phyloP scores from a whole-genome alignment of 257 asterid species.

The Nicotiana tomentosiformis region DNA sequence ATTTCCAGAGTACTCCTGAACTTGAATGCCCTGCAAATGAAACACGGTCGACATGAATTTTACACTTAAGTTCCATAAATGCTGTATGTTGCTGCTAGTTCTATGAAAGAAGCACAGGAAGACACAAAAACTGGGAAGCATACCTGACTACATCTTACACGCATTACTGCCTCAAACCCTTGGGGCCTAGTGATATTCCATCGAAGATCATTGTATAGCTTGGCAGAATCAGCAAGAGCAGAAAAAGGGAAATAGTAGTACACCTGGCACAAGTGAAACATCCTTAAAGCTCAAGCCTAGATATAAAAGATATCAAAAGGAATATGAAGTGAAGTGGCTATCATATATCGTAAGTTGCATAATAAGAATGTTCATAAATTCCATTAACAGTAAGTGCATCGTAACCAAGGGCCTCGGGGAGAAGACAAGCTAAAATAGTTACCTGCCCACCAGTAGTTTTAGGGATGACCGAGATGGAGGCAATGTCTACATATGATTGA shows the following conservation, averaged over 20 bases:
- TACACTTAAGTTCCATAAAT: neutral
- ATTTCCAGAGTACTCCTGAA: slow-evolving; percentile 91
- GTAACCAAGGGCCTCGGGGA: neutral
- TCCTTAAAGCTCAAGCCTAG: neutral
- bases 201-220: slow-evolving; percentile 95
- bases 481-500: slow-evolving; percentile 85
- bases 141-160: slow-evolving; percentile 99
- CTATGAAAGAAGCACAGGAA: slow-evolving; percentile 9
- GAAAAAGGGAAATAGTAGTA: slow-evolving; percentile 93
- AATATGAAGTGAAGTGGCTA: neutral
- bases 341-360: neutral
- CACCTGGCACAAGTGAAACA: slow-evolving; percentile 40
- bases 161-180: slow-evolving; percentile 99
- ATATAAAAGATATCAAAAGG: neutral
- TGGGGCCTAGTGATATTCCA: slow-evolving; percentile 98
- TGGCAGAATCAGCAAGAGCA: slow-evolving; percentile 88
- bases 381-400: neutral
- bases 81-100: neutral
- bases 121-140: slow-evolving; percentile 17
- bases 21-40: slow-evolving; percentile 82
- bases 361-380: neutral
- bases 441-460: slow-evolving; percentile 99
- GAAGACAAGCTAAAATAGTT: slow-evolving; percentile 14
- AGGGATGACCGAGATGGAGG: slow-evolving; percentile 89
- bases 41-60: neutral